phyloP scores from a whole-genome alignment of 495 filamentous ascomycete species.

The Penicillium diatomitis region DNA sequence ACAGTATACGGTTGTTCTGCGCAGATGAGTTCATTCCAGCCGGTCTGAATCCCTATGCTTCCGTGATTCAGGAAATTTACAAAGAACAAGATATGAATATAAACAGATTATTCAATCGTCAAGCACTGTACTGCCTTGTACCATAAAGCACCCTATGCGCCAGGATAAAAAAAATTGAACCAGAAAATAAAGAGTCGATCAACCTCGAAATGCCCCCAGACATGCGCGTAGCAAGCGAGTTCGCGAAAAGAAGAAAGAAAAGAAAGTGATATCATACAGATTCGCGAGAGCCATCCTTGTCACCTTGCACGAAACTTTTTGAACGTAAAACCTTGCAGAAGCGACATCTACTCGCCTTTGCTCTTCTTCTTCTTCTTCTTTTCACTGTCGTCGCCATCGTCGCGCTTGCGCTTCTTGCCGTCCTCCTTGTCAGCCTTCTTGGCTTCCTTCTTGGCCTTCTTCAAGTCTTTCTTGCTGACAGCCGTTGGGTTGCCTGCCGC shows the following conservation, averaged over 20 bases:
- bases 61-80: not conserved
- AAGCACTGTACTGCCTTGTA: conserved; percentile 27
- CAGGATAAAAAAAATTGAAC: conserved; percentile 10
- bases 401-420: conserved; percentile 50
- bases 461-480: conserved; percentile 67
- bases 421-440: conserved; percentile 45
- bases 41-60: too few species aligned
- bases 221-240: conserved; percentile 20
- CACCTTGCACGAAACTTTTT: conserved; percentile 24
- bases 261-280: conserved; percentile 44
- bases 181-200: conserved; percentile 17
- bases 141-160: conserved; percentile 26
- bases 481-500: conserved; percentile 49
- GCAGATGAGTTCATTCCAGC: too few species aligned
- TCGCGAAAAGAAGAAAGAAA: conserved; percentile 17
- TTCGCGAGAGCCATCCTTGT: conserved; percentile 23
- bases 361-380: conserved; percentile 56
- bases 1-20: too few species aligned
- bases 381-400: conserved; percentile 31
- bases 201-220: conserved; percentile 39
- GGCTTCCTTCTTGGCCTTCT: conserved; percentile 61
- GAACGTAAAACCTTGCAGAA: conserved; percentile 3
- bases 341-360: conserved; percentile 34
- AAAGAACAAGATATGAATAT: conserved; percentile 11
- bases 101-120: conserved; percentile 25